Percentiles rank a stretch among this genome's conserved stretches.
phyloP scores from a whole-genome alignment of 345 rosid species.

The Kandelia obovata region DNA sequence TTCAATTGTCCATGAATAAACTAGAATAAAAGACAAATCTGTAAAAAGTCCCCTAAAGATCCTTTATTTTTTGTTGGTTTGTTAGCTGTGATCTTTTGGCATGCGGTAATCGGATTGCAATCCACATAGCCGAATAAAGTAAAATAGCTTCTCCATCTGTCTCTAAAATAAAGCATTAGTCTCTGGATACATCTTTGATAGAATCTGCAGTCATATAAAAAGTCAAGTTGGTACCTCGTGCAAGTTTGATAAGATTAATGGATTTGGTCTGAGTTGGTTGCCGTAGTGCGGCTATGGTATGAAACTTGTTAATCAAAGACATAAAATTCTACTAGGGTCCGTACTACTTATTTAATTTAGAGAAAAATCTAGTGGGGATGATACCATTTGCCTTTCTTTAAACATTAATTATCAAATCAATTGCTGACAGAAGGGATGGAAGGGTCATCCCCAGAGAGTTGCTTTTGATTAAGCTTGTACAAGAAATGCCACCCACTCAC shows the following conservation, averaged over 20 bases:
- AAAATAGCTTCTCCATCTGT: too few relatives aligned
- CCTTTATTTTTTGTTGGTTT: conserved; percentile 7
- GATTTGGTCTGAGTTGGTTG: too few relatives aligned
- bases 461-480: conserved; percentile 11
- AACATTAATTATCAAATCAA: background rate
- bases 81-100: conserved; percentile 4
- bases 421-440: conserved; percentile 1
- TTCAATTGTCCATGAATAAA: background rate
- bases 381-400: background rate
- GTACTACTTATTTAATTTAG: too few relatives aligned
- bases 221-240: too few relatives aligned
- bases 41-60: conserved; percentile 4
- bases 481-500: conserved; percentile 9
- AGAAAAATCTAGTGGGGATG: too few relatives aligned
- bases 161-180: too few relatives aligned
- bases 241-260: too few relatives aligned
- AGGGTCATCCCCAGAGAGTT: conserved; percentile 8
- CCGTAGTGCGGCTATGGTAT: too few relatives aligned
- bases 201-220: too few relatives aligned
- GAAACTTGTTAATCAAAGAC: too few relatives aligned
- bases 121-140: background rate
- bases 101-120: conserved; percentile 11
- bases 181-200: too few relatives aligned
- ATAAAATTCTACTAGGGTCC: too few relatives aligned
- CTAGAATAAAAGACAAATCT: background rate